Conservation (phyloP, 202 grass and related monocot species). For the Setaria viridis region DNA sequence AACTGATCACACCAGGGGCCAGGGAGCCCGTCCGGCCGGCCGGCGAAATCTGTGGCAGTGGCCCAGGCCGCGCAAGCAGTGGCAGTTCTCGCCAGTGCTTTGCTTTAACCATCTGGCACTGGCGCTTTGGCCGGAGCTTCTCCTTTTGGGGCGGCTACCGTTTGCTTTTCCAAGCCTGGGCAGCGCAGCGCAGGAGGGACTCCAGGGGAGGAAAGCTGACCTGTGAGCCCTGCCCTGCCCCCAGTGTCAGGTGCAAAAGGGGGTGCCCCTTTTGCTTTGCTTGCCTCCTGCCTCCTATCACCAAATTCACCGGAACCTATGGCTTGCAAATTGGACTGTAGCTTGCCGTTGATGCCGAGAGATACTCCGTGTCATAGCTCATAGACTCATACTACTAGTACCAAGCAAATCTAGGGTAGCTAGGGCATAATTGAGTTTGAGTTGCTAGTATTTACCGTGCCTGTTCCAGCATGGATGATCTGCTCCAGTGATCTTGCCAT, state of each 20-base stretch:
- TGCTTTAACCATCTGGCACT: conserved; percentile 32
- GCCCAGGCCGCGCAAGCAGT: conserved; percentile 36
- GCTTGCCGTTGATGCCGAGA: neutral
- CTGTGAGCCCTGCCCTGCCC: neutral
- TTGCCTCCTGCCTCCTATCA: neutral
- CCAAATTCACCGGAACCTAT: neutral
- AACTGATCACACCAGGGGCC: neutral
- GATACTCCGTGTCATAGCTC: neutral
- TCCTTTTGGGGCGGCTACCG: neutral
- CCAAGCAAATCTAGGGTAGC: neutral
- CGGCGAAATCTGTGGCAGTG: conserved; percentile 38
- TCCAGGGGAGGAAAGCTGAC: neutral
- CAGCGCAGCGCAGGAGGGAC: conserved; percentile 15
- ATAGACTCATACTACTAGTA: too few relatives aligned
- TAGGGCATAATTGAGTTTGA: neutral
- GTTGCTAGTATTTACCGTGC: neutral
- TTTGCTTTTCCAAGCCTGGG: conserved; percentile 26
- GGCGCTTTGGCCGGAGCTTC: neutral
- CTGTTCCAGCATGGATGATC: neutral
- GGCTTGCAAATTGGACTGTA: neutral
- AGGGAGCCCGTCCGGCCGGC: neutral
- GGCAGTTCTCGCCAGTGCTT: conserved; percentile 44
- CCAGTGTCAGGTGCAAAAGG: neutral
- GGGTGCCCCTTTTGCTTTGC: neutral
- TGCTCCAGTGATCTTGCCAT: neutral